Evolutionary conservation across 305 asterid genomes (phyloP).

Genomic region (Plantago coronopus): DNA sequence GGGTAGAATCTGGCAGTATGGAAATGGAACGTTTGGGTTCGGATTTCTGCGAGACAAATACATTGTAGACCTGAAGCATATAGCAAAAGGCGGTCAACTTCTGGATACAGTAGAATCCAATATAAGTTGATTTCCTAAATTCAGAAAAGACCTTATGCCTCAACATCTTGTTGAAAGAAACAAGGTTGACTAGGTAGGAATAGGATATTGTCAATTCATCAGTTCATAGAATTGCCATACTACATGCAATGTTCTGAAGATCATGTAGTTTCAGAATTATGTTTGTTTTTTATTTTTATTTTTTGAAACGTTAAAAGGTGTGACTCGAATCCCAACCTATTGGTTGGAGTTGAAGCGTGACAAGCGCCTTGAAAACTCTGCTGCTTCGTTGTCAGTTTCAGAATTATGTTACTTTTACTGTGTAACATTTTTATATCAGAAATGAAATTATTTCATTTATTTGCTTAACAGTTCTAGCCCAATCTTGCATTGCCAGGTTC

Average conservation of each 20-base stretch:
- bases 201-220: neutral
- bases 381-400: no score
- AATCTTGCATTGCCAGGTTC: no score
- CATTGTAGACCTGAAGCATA: slow-evolving; percentile 60
- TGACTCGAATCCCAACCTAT: no score
- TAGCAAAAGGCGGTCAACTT: slow-evolving; percentile 49
- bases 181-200: neutral
- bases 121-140: slow-evolving; percentile 23
- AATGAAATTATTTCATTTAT: no score
- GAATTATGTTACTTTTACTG: neutral
- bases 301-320: no score
- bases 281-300: no score
- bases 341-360: no score
- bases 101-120: slow-evolving; percentile 45
- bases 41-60: slow-evolving; percentile 69
- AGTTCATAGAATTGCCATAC: slow-evolving; percentile 1
- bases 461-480: no score
- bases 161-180: neutral
- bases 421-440: no score
- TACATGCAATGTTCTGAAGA: slow-evolving; percentile 10
- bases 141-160: neutral
- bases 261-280: slow-evolving; percentile 2
- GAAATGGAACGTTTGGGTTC: slow-evolving; percentile 70
- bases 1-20: slow-evolving; percentile 84
- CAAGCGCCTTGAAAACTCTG: no score